Evolutionary conservation across 2,329 filamentous ascomycete species (phyloP).

Genomic region (Fusarium torulosum): DNA sequence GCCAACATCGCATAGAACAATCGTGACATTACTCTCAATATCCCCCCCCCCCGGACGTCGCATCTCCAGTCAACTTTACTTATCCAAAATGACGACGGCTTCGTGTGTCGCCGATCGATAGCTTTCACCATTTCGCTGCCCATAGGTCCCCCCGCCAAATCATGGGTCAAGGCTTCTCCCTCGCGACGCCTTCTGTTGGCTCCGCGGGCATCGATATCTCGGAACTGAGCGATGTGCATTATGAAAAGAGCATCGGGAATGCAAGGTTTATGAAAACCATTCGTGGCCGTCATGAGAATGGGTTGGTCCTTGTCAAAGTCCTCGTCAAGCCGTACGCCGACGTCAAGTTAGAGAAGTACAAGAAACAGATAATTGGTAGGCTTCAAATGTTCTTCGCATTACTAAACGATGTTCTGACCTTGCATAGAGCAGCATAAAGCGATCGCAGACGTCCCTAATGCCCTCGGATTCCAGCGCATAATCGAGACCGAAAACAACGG

Average conservation of each 20-base stretch:
- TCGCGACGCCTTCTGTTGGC: conserved; percentile 90
- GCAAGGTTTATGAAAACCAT: conserved; percentile 98
- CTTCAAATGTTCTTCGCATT: not conserved
- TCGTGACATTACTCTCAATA: not conserved
- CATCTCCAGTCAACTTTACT: not conserved
- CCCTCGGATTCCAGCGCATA: conserved; percentile 88
- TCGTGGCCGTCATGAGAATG: conserved; percentile 88
- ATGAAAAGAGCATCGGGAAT: conserved; percentile 92
- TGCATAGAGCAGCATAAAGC: conserved; percentile 80
- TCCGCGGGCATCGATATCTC: conserved; percentile 94
- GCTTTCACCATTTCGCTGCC: conserved; percentile 37
- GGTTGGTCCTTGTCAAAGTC: conserved; percentile 92
- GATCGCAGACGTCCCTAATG: conserved; percentile 88
- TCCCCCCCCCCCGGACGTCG: not conserved
- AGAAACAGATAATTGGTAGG: conserved; percentile 80
- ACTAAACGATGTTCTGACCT: conserved; percentile 2
- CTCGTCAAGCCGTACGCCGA: conserved; percentile 91
- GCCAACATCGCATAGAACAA: not conserved
- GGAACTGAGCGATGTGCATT: conserved; percentile 89
- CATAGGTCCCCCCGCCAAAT: conserved; percentile 32
- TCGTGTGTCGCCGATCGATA: conserved; percentile 42
- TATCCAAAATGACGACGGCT: conserved; percentile 46
- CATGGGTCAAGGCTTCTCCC: conserved; percentile 98
- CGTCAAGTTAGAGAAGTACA: conserved; percentile 84
- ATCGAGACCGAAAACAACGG: conserved; percentile 93